These are phyloP conservation scores for Phytophthora cactorum DNA, from an alignment of 352 stramenopile genomes.

Conservation along the genomic window DNA sequence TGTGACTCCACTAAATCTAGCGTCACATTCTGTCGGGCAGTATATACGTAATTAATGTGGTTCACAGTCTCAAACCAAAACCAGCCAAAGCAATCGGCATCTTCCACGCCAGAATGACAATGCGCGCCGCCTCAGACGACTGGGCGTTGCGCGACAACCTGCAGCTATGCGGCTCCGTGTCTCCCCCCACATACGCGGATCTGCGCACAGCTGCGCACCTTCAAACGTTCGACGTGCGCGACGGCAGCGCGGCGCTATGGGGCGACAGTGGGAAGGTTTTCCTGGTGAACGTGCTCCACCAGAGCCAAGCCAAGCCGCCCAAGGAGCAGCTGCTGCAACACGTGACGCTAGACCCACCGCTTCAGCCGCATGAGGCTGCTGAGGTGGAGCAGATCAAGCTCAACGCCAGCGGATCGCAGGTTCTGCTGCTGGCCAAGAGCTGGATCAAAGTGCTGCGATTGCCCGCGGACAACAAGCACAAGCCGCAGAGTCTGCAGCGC, in stretches of 20 bases:
- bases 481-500: slow-evolving; percentile 25
- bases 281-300: slow-evolving; percentile 61
- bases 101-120: not conserved
- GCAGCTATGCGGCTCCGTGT: slow-evolving; percentile 67
- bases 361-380: slow-evolving; percentile 49
- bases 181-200: slow-evolving; percentile 57
- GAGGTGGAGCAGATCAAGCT: slow-evolving; percentile 68
- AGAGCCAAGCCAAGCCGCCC: slow-evolving; percentile 25
- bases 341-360: slow-evolving; percentile 64
- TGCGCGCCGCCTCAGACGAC: slow-evolving; percentile 33
- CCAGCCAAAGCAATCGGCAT: slow-evolving; percentile 8
- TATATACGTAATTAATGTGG: no score
- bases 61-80: not conserved
- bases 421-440: slow-evolving; percentile 57
- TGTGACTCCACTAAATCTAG: not conserved
- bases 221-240: slow-evolving; percentile 73
- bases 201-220: slow-evolving; percentile 59
- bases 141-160: slow-evolving; percentile 64
- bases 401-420: slow-evolving; percentile 59
- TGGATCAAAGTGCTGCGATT: slow-evolving; percentile 74
- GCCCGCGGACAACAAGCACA: slow-evolving; percentile 31
- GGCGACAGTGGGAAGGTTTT: slow-evolving; percentile 55
- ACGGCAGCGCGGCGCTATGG: slow-evolving; percentile 56
- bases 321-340: slow-evolving; percentile 47
- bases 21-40: not conserved